Conservation (phyloP, 2,329 filamentous ascomycete genomes). For the Aureobasidium zeae region DNA sequence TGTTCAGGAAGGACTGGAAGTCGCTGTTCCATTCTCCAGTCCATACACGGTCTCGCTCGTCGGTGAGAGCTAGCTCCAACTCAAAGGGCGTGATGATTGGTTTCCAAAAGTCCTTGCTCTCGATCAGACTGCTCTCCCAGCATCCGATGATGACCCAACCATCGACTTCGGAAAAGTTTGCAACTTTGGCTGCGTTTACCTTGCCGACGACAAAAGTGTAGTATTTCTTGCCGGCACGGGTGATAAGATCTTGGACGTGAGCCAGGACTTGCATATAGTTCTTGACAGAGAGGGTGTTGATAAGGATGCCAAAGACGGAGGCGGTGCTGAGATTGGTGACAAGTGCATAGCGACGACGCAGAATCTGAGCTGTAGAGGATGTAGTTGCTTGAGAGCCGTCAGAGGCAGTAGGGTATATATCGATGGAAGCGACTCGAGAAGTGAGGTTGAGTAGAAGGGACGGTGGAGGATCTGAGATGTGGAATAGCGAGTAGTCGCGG, state of each 20-base stretch:
- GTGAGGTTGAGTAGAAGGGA: slow-evolving; percentile 80
- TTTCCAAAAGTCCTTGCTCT: slow-evolving; percentile 79
- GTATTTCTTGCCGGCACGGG: slow-evolving; percentile 77
- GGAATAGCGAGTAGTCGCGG: slow-evolving; percentile 66
- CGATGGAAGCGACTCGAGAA: slow-evolving; percentile 67
- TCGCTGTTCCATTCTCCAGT: slow-evolving; percentile 82
- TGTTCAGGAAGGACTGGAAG: slow-evolving; percentile 59
- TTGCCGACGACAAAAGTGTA: slow-evolving; percentile 97
- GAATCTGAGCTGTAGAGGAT: slow-evolving; percentile 45
- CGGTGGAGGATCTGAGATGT: slow-evolving; percentile 70
- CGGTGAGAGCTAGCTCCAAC: slow-evolving; percentile 64
- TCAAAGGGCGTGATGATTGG: slow-evolving; percentile 95
- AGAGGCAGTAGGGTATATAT: slow-evolving; percentile 59
- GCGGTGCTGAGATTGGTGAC: slow-evolving; percentile 71
- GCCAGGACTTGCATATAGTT: slow-evolving; percentile 80
- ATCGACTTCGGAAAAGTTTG: slow-evolving; percentile 90
- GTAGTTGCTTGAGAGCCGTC: slow-evolving; percentile 31
- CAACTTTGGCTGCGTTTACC: slow-evolving; percentile 87
- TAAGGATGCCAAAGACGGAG: slow-evolving; percentile 82
- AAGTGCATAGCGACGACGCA: slow-evolving; percentile 82
- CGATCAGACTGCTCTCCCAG: slow-evolving; percentile 91
- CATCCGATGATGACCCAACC: slow-evolving; percentile 97
- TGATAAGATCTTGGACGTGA: slow-evolving; percentile 62
- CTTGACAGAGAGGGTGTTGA: slow-evolving; percentile 87
- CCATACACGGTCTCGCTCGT: slow-evolving; percentile 72